Percentiles rank a stretch among this genome's conserved stretches.
These are phyloP conservation scores for Avena insularis DNA, from an alignment of 176 grass and related monocot species.

Conservation along the genomic window DNA sequence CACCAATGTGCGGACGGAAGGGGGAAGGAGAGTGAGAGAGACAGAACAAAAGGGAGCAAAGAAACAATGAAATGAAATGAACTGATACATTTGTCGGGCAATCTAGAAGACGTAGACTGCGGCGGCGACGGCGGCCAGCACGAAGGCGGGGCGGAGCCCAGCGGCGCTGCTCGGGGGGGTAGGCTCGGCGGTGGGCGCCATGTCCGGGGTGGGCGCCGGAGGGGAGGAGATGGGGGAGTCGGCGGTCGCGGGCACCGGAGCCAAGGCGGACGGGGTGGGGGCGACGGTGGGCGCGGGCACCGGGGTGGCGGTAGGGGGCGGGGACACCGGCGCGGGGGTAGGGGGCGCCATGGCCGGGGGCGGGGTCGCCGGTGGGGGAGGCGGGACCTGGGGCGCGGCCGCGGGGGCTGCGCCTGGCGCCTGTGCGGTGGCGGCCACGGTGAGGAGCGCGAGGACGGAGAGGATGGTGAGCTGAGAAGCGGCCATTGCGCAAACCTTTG, in stretches of 20 bases:
- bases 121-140: slow-evolving; percentile 37
- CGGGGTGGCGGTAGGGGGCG: slow-evolving; percentile 35
- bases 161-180: slow-evolving; percentile 11
- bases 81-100: background rate
- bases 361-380: slow-evolving; percentile 27
- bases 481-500: slow-evolving; percentile 38
- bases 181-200: slow-evolving; percentile 40
- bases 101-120: slow-evolving; percentile 56
- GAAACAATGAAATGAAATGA: slow-evolving; percentile 25
- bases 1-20: slow-evolving; percentile 5
- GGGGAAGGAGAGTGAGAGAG: background rate
- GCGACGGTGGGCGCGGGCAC: slow-evolving; percentile 7
- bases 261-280: slow-evolving; percentile 41
- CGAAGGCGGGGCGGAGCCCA: slow-evolving; percentile 57
- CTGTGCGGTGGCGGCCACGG: slow-evolving; percentile 54
- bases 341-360: slow-evolving; percentile 37
- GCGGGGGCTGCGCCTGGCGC: slow-evolving; percentile 39
- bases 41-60: background rate
- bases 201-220: slow-evolving; percentile 20
- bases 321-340: slow-evolving; percentile 26
- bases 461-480: slow-evolving; percentile 53
- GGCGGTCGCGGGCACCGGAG: slow-evolving; percentile 46
- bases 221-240: slow-evolving; percentile 35
- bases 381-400: slow-evolving; percentile 34
- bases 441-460: slow-evolving; percentile 50